Conservation (phyloP, 306 rosid species). For the Prosopis cineraria region DNA sequence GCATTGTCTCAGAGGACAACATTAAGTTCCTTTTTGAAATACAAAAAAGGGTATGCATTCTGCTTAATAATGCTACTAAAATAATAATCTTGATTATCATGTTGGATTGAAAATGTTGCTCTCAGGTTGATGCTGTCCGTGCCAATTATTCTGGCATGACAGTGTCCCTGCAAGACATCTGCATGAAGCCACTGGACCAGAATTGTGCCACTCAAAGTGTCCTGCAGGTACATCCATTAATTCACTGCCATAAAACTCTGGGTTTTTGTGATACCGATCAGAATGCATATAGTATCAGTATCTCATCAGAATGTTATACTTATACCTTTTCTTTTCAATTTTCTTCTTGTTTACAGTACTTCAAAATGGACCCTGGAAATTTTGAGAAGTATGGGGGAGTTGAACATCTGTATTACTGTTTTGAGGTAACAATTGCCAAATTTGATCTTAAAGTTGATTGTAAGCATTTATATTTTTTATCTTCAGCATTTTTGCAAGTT, state of each 20-base stretch:
- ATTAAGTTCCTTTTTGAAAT: conserved; percentile 84
- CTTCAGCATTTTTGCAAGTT: conserved; percentile 18
- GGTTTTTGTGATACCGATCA: conserved; percentile 21
- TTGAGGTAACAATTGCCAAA: conserved; percentile 65
- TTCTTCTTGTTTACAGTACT: conserved; percentile 65
- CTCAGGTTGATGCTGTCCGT: conserved; percentile 78
- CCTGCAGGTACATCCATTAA: conserved; percentile 67
- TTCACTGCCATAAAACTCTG: conserved; percentile 19
- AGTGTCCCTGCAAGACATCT: conserved; percentile 81
- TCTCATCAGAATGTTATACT: conserved; percentile 8
- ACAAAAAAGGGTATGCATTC: conserved; percentile 73
- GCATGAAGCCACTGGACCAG: conserved; percentile 94
- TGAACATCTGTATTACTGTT: conserved; percentile 88
- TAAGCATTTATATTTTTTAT: conserved; percentile 2
- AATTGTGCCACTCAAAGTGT: conserved; percentile 95
- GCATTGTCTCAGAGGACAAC: conserved; percentile 82
- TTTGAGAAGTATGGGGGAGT: conserved; percentile 84
- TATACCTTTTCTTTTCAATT: background rate
- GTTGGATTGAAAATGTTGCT: conserved; percentile 38
- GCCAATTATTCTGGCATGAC: conserved; percentile 75
- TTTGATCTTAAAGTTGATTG: conserved; percentile 36
- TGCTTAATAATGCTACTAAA: conserved; percentile 26
- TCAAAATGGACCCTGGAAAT: conserved; percentile 82
- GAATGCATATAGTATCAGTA: conserved; percentile 26
- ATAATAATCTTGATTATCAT: conserved; percentile 32